Evolutionary conservation across 2,329 filamentous ascomycete species (phyloP).

Genomic region (Myriosclerotinia duriaeana): DNA sequence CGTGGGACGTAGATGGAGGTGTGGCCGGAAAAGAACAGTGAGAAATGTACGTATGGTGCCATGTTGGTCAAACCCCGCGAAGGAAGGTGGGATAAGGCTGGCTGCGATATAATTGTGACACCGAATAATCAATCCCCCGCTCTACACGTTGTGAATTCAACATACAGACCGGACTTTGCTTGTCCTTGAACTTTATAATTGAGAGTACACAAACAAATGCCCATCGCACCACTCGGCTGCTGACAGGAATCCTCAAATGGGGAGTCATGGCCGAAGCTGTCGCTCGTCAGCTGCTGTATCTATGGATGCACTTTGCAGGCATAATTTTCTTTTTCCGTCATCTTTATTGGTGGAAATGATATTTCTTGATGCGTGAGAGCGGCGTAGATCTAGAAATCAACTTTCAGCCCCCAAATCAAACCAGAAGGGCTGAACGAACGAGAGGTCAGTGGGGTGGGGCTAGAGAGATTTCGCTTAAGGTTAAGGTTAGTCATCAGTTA

Average conservation of each 20-base stretch:
- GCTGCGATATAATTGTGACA: slow-evolving; percentile 1
- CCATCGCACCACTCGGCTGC: slow-evolving; percentile 8
- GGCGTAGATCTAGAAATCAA: neutral
- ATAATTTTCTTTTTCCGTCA: neutral
- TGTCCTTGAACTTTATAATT: neutral
- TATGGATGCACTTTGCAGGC: slow-evolving; percentile 2
- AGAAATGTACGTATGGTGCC: slow-evolving; percentile 2
- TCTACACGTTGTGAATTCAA: neutral
- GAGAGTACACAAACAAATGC: neutral
- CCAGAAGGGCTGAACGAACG: neutral
- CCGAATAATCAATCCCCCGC: neutral
- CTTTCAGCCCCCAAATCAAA: slow-evolving; percentile 4
- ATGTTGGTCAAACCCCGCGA: neutral
- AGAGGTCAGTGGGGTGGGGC: neutral
- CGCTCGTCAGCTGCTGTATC: slow-evolving; percentile 10
- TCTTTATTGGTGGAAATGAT: slow-evolving; percentile 13
- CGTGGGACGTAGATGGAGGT: slow-evolving; percentile 19
- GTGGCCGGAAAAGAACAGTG: slow-evolving; percentile 10
- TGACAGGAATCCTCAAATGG: neutral
- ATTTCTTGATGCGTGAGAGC: neutral
- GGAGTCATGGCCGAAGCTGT: slow-evolving; percentile 3
- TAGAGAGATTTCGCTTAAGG: too few species aligned
- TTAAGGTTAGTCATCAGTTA: too few species aligned
- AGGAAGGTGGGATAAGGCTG: slow-evolving; percentile 10
- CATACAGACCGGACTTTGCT: neutral